phyloP scores from a whole-genome alignment of 495 filamentous ascomycete species.

The Bryoglossum gracile region DNA sequence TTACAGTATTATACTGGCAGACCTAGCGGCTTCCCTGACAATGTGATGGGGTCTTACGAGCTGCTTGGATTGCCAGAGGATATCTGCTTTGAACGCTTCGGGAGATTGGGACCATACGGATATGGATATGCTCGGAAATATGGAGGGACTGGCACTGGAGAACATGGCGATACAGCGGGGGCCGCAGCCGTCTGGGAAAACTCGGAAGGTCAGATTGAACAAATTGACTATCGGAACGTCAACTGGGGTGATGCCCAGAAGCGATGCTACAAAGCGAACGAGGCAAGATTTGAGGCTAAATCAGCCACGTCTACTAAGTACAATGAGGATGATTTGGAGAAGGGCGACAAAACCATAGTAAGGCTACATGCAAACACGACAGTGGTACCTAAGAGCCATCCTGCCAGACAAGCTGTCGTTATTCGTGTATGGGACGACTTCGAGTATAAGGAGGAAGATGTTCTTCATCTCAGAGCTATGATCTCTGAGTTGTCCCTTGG shows the following conservation, averaged over 20 bases:
- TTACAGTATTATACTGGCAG: slow-evolving; percentile 68
- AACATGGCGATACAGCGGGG: slow-evolving; percentile 73
- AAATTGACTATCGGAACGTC: slow-evolving; percentile 67
- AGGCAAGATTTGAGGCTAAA: slow-evolving; percentile 50
- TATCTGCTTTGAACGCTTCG: slow-evolving; percentile 91
- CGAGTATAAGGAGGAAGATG: slow-evolving; percentile 59
- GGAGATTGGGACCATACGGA: slow-evolving; percentile 82
- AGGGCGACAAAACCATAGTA: no score
- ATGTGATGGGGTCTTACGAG: slow-evolving; percentile 74
- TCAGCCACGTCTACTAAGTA: neutral
- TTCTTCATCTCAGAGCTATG: slow-evolving; percentile 63
- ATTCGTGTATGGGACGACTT: slow-evolving; percentile 70
- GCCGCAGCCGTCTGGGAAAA: slow-evolving; percentile 64
- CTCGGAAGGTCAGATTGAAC: slow-evolving; percentile 28
- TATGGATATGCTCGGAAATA: slow-evolving; percentile 68
- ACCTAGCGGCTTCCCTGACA: slow-evolving; percentile 71
- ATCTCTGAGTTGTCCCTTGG: slow-evolving; percentile 69
- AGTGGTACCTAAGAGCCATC: slow-evolving; percentile 27
- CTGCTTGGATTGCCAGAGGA: slow-evolving; percentile 75
- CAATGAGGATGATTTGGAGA: neutral
- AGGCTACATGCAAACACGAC: slow-evolving; percentile 17
- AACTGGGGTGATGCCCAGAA: slow-evolving; percentile 70
- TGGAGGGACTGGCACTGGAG: slow-evolving; percentile 73
- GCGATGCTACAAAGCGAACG: slow-evolving; percentile 61
- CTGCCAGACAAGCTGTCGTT: slow-evolving; percentile 61